Conservation (phyloP, 116 monocot genomes). For the Iris pallida region DNA sequence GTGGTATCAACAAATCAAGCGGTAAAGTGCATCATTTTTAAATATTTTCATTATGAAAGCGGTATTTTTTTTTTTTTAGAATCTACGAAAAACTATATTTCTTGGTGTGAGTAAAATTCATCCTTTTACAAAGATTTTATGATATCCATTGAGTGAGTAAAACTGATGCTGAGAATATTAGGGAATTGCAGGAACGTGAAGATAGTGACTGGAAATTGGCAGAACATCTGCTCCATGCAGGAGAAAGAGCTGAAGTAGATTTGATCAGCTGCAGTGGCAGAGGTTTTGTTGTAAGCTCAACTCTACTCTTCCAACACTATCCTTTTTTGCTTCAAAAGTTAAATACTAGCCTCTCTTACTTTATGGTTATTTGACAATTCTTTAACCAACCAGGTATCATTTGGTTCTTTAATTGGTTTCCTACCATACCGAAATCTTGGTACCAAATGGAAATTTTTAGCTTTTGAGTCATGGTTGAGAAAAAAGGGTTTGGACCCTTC, state of each 20-base stretch:
- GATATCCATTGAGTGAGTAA: background rate
- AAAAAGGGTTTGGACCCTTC: slow-evolving; percentile 73
- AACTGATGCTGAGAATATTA: slow-evolving; percentile 7
- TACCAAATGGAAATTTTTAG: slow-evolving; percentile 82
- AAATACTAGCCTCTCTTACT: background rate
- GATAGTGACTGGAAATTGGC: slow-evolving; percentile 59
- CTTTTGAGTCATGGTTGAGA: slow-evolving; percentile 94
- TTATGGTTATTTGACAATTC: slow-evolving; percentile 4
- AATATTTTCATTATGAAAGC: no score
- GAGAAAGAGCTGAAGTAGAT: slow-evolving; percentile 77
- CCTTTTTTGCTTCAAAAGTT: slow-evolving; percentile 3
- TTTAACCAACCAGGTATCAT: slow-evolving; percentile 53
- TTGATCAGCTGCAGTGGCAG: slow-evolving; percentile 75
- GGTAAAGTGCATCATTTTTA: slow-evolving; percentile 34
- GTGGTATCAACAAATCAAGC: slow-evolving; percentile 42
- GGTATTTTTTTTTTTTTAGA: no score
- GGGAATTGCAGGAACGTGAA: slow-evolving; percentile 41
- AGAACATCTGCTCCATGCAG: slow-evolving; percentile 40
- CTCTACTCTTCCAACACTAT: background rate
- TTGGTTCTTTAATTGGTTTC: slow-evolving; percentile 81
- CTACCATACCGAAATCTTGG: slow-evolving; percentile 86
- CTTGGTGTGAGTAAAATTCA: no score
- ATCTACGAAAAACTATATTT: no score
- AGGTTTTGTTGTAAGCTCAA: slow-evolving; percentile 89
- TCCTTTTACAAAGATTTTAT: no score